phyloP scores from a whole-genome alignment of 371 early-diverging fungal species.

The Circinella umbellata region DNA sequence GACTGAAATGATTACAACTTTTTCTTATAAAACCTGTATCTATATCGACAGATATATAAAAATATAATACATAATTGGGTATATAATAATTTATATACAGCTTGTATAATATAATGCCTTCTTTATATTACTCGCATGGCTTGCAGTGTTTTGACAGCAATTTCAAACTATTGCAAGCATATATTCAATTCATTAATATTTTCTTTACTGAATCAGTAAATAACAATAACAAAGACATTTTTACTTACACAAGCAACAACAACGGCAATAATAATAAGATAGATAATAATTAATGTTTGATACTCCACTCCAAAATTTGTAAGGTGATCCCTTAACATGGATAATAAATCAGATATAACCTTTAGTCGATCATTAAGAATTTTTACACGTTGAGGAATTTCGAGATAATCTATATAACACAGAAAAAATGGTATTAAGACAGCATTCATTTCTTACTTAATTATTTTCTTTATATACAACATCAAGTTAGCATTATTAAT shows the following conservation, averaged over 20 bases:
- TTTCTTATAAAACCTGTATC: too few species aligned
- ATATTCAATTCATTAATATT: background rate
- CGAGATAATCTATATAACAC: constrained; percentile 60
- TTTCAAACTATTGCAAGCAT: constrained; percentile 44
- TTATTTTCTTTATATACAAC: background rate
- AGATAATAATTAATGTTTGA: constrained; percentile 71
- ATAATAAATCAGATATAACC: constrained; percentile 82
- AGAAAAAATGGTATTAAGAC: background rate
- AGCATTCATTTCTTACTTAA: too few species aligned
- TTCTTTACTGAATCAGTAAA: too few species aligned
- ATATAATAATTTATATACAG: background rate
- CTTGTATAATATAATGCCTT: background rate
- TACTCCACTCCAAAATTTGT: constrained; percentile 66
- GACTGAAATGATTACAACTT: background rate
- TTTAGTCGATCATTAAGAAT: constrained; percentile 81
- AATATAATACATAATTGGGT: background rate
- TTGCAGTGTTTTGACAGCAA: constrained; percentile 53
- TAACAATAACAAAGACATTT: too few species aligned
- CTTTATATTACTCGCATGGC: constrained; percentile 37
- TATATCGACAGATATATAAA: too few species aligned
- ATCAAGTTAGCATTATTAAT: background rate
- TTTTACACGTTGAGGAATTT: constrained; percentile 84
- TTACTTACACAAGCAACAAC: constrained; percentile 67
- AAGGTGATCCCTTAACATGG: constrained; percentile 82
- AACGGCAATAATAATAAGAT: constrained; percentile 62